A percentile compares a stretch with the other conserved stretches of the same genome.
These are phyloP conservation scores for Coleophoma crateriformis DNA, from an alignment of 2,329 filamentous ascomycete species.

Conservation along the genomic window DNA sequence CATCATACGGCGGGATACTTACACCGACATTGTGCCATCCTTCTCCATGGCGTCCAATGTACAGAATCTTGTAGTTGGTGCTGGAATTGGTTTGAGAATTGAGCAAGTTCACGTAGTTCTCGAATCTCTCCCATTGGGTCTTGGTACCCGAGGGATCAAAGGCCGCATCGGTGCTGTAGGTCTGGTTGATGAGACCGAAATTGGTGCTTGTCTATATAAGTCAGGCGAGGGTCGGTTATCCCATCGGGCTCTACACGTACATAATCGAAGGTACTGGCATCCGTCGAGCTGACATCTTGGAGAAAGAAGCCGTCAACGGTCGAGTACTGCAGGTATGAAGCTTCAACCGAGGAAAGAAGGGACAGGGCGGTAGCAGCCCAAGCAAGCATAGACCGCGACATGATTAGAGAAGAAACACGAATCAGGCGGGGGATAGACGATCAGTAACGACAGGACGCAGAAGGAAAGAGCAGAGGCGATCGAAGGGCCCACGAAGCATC, in stretches of 20 bases:
- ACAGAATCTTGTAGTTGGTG: conserved; percentile 59
- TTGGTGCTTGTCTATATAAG: conserved; percentile 46
- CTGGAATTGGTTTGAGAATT: conserved; percentile 40
- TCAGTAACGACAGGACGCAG: background rate
- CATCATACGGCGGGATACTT: background rate
- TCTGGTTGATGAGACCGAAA: conserved; percentile 60
- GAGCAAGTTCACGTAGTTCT: conserved; percentile 48
- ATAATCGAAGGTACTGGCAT: conserved; percentile 56
- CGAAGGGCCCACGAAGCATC: too few species aligned
- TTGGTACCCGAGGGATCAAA: conserved; percentile 30
- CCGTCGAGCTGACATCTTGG: conserved; percentile 54
- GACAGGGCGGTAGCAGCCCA: background rate
- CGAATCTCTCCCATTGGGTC: conserved; percentile 62
- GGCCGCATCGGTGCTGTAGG: conserved; percentile 49
- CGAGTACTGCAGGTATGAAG: conserved; percentile 48
- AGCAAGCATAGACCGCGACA: background rate
- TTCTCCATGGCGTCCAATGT: conserved; percentile 62
- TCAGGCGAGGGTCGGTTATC: conserved; percentile 1
- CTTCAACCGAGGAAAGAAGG: background rate
- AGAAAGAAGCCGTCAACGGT: conserved; percentile 58
- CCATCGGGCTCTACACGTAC: conserved; percentile 32
- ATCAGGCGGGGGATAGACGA: background rate
- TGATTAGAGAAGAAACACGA: background rate
- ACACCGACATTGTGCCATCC: conserved; percentile 55
- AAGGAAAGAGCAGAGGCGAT: background rate